These are phyloP conservation scores for Adansonia madagascariensis DNA, from an alignment of 441 rosid genomes.

Conservation along the genomic window DNA sequence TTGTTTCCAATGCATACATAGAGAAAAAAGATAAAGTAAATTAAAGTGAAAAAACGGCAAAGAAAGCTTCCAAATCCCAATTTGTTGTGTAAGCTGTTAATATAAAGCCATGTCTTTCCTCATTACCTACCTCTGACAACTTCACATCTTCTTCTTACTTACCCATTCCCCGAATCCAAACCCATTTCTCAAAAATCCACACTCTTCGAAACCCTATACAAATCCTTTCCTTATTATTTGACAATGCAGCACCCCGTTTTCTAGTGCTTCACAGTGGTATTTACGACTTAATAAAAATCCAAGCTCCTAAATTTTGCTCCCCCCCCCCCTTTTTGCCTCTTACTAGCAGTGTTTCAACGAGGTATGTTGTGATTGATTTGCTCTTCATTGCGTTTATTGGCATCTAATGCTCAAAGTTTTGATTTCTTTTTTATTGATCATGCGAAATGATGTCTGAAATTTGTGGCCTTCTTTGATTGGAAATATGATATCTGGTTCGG, in stretches of 20 bases:
- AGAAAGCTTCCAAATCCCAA: background rate
- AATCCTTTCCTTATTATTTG: background rate
- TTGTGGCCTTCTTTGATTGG: background rate
- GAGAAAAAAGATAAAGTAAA: too few relatives aligned
- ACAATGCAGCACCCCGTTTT: background rate
- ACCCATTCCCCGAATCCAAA: background rate
- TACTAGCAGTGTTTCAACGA: background rate
- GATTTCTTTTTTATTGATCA: background rate
- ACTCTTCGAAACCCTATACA: background rate
- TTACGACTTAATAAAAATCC: background rate
- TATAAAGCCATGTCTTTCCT: background rate
- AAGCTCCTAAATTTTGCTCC: background rate
- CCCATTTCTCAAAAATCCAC: background rate
- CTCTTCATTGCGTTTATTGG: background rate
- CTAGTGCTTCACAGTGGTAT: background rate
- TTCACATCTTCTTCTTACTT: background rate
- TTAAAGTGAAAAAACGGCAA: background rate
- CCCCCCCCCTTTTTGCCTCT: background rate
- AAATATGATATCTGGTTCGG: background rate
- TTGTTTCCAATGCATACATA: too few relatives aligned
- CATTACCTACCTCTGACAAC: conserved; percentile 1
- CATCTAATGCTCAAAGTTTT: background rate
- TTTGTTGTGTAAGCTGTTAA: conserved; percentile 10
- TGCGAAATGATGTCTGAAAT: background rate
- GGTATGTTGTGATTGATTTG: background rate